Percentiles rank a stretch among this genome's conserved stretches.
Evolutionary conservation across 2,329 filamentous ascomycete species (phyloP).

Genomic region (Neofusicoccum parvum): DNA sequence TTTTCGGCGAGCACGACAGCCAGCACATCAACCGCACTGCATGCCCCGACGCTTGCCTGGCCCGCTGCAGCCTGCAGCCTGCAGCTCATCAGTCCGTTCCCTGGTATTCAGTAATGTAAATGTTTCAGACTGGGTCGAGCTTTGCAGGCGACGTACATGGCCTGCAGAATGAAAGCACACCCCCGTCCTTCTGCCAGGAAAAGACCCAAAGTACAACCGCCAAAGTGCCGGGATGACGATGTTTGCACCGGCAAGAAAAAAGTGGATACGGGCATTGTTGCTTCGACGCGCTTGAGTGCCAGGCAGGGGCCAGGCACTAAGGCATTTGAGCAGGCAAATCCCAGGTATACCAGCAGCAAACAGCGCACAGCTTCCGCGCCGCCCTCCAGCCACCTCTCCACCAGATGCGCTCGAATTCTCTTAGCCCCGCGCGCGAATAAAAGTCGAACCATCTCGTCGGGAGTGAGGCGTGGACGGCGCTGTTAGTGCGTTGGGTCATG

Average conservation of each 20-base stretch:
- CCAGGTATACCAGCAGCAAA: not conserved
- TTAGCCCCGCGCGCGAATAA: not conserved
- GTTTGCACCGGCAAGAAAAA: not conserved
- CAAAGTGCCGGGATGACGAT: not conserved
- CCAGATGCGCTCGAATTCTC: not conserved
- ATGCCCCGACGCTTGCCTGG: not conserved
- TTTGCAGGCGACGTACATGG: conserved; percentile 3
- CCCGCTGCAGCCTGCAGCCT: not conserved
- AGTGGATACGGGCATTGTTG: conserved; percentile 10
- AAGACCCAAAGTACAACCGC: not conserved
- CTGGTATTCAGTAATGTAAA: not conserved
- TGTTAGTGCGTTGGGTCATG: not conserved
- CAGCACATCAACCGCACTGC: conserved; percentile 12
- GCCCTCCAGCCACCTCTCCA: conserved; percentile 1
- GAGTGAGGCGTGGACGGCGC: conserved; percentile 7
- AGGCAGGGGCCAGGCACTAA: not conserved
- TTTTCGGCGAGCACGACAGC: conserved; percentile 1
- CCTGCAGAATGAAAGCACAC: not conserved
- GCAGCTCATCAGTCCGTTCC: conserved; percentile 1
- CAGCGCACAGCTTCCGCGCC: not conserved
- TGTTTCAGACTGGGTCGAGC: conserved; percentile 8
- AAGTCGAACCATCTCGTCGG: conserved; percentile 3
- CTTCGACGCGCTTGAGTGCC: not conserved
- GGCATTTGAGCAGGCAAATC: conserved; percentile 1
- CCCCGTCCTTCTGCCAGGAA: not conserved